Base-by-base conservation (phyloP, 1,139 yeast genomes). In the Yamadazyma membranifaciens region DNA sequence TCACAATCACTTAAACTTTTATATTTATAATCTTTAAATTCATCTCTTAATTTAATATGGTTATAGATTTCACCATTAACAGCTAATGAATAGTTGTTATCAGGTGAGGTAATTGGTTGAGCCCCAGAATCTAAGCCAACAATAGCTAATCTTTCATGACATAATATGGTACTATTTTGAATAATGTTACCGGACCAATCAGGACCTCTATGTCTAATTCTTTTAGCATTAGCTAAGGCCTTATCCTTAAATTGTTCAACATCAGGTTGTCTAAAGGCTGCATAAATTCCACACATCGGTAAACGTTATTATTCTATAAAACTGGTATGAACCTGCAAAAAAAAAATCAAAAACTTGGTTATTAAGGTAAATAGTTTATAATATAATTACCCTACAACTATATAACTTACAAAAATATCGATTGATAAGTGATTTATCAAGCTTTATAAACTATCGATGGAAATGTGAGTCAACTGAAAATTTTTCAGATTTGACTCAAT, bases 31-130 rank as follows among this genome's bases (percentile, higher is more conserved):
- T 79, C 84, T 34, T 68, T 54, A 60, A 84, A 79, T 67, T 86
- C 78, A 42, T 79, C 80, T 74, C 98, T 83, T 59, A 92, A 65
- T 55, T 84, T 75, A 65, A 91, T 88, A 69, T 92, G 98, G 83
- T 92, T 92, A 73, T 92, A 92, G 60, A 92, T 92, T 70, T 92
- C 99, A 55, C 98, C 99, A 73, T 92, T 92, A 63, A 92, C 98
- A 46, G 95, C 81, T 51, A 92, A 73, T 28, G 81, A 69, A 62
- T 78, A 80, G 59, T 82, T 71, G 44, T 78, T 94, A 55, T 89
- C 96, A 41, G 75, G 73, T 47, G 89, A 85, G 50, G 83, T 77
- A 67, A 92, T 86, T 52, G 99, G 99, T 72, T 92, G 98, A 49
- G 98, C 97, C 61, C 98, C 98, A 34, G 96, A 75, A 63, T 88